Evolutionary conservation across 202 grass and related monocot species (phyloP).

Genomic region (Musa balbisiana): DNA sequence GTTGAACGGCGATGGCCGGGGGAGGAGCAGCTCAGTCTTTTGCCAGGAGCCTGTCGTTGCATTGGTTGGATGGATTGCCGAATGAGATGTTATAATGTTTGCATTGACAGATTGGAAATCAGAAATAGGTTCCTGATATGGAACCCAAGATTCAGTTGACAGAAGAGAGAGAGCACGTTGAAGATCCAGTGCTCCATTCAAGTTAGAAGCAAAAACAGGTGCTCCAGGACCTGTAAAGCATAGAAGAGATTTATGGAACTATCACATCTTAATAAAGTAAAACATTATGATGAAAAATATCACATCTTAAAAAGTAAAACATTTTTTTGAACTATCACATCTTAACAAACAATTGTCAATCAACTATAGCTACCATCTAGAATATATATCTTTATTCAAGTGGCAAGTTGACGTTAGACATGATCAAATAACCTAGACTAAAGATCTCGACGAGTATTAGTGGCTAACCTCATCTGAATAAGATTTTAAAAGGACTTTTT

Average conservation of each 20-base stretch:
- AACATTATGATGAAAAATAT: no score
- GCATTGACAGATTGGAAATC: not conserved
- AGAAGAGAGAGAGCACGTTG: conserved; percentile 19
- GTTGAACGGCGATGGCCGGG: not conserved
- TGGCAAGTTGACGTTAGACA: no score
- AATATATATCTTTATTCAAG: no score
- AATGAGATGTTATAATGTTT: not conserved
- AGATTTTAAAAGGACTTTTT: no score
- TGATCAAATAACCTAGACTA: no score
- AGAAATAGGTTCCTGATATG: not conserved
- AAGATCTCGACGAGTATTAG: no score
- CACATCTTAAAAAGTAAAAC: no score
- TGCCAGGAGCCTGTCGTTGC: not conserved
- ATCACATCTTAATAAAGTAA: not conserved
- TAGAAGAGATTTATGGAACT: not conserved
- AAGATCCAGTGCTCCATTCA: conserved; percentile 15
- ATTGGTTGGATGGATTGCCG: not conserved
- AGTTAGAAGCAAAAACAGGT: not conserved
- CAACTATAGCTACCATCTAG: no score
- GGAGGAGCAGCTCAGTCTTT: not conserved
- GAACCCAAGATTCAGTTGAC: conserved; percentile 7
- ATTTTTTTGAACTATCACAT: not conserved
- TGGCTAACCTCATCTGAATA: no score
- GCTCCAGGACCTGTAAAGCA: not conserved
- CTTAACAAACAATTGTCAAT: not conserved